phyloP scores from a whole-genome alignment of 805 yeast genomes.

The Ogataea wickerhamii region DNA sequence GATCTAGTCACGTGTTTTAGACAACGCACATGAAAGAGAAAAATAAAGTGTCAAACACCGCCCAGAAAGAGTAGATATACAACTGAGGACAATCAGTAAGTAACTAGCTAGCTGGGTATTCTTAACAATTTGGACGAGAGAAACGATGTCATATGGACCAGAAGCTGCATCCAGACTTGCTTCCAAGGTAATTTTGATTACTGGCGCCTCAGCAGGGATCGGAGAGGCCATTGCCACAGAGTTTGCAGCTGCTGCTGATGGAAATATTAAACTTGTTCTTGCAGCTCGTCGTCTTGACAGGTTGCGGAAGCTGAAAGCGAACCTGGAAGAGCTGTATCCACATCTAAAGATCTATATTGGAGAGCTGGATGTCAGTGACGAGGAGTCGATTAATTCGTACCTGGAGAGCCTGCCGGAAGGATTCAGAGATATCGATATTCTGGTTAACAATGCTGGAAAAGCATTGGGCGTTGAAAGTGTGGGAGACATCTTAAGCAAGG shows the following conservation, averaged over 20 bases:
- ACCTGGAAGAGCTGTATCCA: slow-evolving; percentile 47
- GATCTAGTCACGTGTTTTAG: too few relatives aligned
- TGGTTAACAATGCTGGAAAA: slow-evolving; percentile 57
- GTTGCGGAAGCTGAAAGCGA: slow-evolving; percentile 45
- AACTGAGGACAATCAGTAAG: too few relatives aligned
- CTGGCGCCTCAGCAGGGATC: slow-evolving; percentile 51
- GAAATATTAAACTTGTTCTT: slow-evolving; percentile 64
- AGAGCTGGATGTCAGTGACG: slow-evolving; percentile 54
- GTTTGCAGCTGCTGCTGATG: slow-evolving; percentile 57
- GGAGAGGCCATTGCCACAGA: slow-evolving; percentile 47
- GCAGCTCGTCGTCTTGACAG: slow-evolving; percentile 76
- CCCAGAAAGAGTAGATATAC: too few relatives aligned
- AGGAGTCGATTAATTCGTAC: slow-evolving; percentile 49
- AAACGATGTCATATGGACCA: slow-evolving; percentile 1
- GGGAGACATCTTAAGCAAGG: slow-evolving; percentile 37
- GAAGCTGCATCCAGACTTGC: slow-evolving; percentile 4
- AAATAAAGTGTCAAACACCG: too few relatives aligned
- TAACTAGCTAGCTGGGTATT: too few relatives aligned
- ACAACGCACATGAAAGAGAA: too few relatives aligned
- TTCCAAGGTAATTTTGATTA: slow-evolving; percentile 21
- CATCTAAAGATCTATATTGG: slow-evolving; percentile 42
- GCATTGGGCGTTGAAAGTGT: slow-evolving; percentile 45
- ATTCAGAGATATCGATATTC: slow-evolving; percentile 56
- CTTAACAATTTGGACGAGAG: too few relatives aligned
- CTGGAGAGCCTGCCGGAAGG: slow-evolving; percentile 50